Evolutionary conservation across 2,329 filamentous ascomycete species (phyloP).

Genomic region (Thelonectria olida): DNA sequence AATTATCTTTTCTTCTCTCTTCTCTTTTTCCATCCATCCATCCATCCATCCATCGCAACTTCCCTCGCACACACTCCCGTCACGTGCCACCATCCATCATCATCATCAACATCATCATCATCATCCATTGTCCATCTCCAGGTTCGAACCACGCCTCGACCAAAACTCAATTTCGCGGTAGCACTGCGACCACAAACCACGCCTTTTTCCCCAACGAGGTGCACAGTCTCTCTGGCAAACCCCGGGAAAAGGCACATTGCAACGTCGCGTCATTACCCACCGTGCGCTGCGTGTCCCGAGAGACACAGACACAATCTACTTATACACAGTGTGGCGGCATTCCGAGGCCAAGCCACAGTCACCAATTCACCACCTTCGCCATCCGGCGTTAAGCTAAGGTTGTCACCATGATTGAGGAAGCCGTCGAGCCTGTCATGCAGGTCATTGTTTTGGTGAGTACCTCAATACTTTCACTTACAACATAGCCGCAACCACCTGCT

Average conservation of each 20-base stretch:
- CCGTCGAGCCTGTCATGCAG: constrained; percentile 66
- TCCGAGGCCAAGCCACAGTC: constrained; percentile 5
- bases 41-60: not conserved
- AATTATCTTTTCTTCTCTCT: not conserved
- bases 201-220: not conserved
- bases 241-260: too few relatives aligned
- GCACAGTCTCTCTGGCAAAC: too few relatives aligned
- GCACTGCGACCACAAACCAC: not conserved
- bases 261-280: too few relatives aligned
- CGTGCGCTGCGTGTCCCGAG: not conserved
- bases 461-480: not conserved
- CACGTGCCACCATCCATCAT: constrained; percentile 12
- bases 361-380: not conserved
- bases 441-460: constrained; percentile 77
- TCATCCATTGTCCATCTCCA: too few relatives aligned
- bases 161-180: not conserved
- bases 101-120: too few relatives aligned
- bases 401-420: constrained; percentile 36
- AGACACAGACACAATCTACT: not conserved
- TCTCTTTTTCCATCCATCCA: not conserved
- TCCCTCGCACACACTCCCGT: not conserved
- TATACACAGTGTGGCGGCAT: constrained; percentile 10
- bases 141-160: constrained; percentile 5
- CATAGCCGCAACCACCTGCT: not conserved
- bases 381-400: not conserved